Percentiles rank a stretch among this genome's conserved stretches.
Conservation (phyloP, 108 stramenopile species). For the Cyclotella atomus region DNA sequence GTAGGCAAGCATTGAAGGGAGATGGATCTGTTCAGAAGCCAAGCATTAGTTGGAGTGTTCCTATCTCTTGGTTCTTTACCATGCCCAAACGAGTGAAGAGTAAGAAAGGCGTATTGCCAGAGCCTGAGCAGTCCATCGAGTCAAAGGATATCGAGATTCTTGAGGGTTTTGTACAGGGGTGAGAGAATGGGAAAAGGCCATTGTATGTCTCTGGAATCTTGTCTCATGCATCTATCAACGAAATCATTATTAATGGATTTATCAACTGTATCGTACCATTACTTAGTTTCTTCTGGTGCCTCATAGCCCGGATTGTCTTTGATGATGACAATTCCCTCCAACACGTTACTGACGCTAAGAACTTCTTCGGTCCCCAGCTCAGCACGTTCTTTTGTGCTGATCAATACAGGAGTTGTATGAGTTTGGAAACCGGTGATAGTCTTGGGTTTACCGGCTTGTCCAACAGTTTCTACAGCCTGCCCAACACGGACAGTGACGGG, state of each 20-base stretch:
- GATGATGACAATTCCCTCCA: slow-evolving; percentile 97
- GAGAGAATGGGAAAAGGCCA: not conserved
- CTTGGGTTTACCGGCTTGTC: slow-evolving; percentile 99
- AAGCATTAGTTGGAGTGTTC: slow-evolving; percentile 48
- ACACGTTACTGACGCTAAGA: slow-evolving; percentile 79
- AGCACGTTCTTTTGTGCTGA: slow-evolving; percentile 93
- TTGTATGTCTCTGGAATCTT: not conserved
- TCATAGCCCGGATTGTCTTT: slow-evolving; percentile 90
- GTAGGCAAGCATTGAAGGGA: slow-evolving; percentile 43
- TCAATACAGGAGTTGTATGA: slow-evolving; percentile 97
- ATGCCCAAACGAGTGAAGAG: slow-evolving; percentile 38
- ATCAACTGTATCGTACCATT: slow-evolving; percentile 4
- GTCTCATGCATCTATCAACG: not conserved
- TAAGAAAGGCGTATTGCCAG: slow-evolving; percentile 27
- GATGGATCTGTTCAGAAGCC: slow-evolving; percentile 34
- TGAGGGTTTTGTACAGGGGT: slow-evolving; percentile 22
- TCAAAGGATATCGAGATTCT: slow-evolving; percentile 21
- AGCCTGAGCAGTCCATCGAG: slow-evolving; percentile 25
- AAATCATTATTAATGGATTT: not conserved
- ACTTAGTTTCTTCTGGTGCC: slow-evolving; percentile 32
- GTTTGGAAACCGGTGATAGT: slow-evolving; percentile 99
- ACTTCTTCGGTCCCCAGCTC: slow-evolving; percentile 98
- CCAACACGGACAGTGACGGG: slow-evolving; percentile 98
- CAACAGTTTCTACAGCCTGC: slow-evolving; percentile 99
- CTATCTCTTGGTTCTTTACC: slow-evolving; percentile 45